Base-by-base conservation (phyloP, 345 rosid genomes). In the Acer campestre region DNA sequence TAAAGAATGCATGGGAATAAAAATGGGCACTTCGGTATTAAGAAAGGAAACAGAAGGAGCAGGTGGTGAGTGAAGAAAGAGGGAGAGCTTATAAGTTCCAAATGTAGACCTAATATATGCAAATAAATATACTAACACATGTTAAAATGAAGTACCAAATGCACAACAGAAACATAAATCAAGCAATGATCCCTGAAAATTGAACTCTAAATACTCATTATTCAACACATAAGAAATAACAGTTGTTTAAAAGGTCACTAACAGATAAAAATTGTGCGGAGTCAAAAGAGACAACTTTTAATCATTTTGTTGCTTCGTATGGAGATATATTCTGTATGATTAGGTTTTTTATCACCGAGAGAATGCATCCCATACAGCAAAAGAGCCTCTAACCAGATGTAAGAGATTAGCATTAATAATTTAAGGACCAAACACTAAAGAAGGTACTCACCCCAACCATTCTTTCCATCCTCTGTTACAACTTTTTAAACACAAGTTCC, bases 171-270 rank as follows among this genome's bases (percentile, higher is more conserved):
- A 58, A 58, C 27, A 16, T 14, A 67, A 40, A 17, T 40, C 53
- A 40, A 10, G 25, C 63, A 67, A 67, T 11, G 38, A 42, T 67
- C 3, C 70, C 70, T 38, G 16, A 67, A 67, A 67, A 67, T 35
- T 16, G 10, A 65, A 35, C 58, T 53, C n/a, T 16, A 53, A 53
- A 53, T 4, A 16, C 6, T 53, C 18, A 3, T 16, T 53, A 14
- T 53, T 53, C 55, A 4, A 53, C 16, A 53, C 58, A 14, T 46
- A 46, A 46, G 49, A 46, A 10, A 46, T 42, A 42, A 42, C 2
- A 42, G 46, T 42, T 42, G 46, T 8, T 42, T 42, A 42, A 42
- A 42, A 42, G 46, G 49, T 16, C 58, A 14, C n/a, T 51, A 51
- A 51, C 58, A 53, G 6, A 51, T 53, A 16, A 53, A 53, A 53